A percentile compares a stretch with the other conserved stretches of the same genome.
Evolutionary conservation across 2,329 filamentous ascomycete species (phyloP).

Genomic region (Venturia aucupariae): DNA sequence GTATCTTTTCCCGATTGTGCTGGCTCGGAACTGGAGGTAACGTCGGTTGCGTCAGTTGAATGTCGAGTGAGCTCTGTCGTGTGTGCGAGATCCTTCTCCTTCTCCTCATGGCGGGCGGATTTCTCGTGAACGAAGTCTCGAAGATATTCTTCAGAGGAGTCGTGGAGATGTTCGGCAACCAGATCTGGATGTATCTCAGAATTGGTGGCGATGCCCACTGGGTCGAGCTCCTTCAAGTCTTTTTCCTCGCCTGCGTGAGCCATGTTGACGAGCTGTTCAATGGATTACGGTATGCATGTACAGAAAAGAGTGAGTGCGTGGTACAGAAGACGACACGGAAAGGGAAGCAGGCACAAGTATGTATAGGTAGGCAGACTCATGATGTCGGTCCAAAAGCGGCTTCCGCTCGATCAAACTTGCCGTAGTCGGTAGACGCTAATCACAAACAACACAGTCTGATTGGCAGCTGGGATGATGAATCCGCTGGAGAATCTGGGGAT

Average conservation of each 20-base stretch:
- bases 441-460: slow-evolving; percentile 2
- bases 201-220: slow-evolving; percentile 3
- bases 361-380: slow-evolving; percentile 3
- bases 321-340: not conserved
- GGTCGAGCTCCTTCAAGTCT: slow-evolving; percentile 12
- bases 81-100: not conserved
- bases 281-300: not conserved
- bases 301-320: not conserved
- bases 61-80: not conserved
- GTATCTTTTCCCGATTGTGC: not conserved
- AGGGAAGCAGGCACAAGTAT: slow-evolving; percentile 1
- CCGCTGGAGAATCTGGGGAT: slow-evolving; percentile 3
- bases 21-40: not conserved
- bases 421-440: slow-evolving; percentile 5
- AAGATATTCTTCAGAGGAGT: not conserved
- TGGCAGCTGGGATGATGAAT: not conserved
- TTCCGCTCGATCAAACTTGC: slow-evolving; percentile 1
- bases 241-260: slow-evolving; percentile 8
- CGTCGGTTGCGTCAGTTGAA: not conserved
- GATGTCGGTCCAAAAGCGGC: slow-evolving; percentile 4
- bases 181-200: not conserved
- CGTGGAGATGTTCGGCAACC: not conserved
- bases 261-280: not conserved
- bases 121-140: not conserved
- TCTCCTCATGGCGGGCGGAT: not conserved